Percentiles rank a stretch among this genome's conserved stretches.
Evolutionary conservation across 1,284 basidiomycete genomes (phyloP).

Genomic region (Irpex sp.): DNA sequence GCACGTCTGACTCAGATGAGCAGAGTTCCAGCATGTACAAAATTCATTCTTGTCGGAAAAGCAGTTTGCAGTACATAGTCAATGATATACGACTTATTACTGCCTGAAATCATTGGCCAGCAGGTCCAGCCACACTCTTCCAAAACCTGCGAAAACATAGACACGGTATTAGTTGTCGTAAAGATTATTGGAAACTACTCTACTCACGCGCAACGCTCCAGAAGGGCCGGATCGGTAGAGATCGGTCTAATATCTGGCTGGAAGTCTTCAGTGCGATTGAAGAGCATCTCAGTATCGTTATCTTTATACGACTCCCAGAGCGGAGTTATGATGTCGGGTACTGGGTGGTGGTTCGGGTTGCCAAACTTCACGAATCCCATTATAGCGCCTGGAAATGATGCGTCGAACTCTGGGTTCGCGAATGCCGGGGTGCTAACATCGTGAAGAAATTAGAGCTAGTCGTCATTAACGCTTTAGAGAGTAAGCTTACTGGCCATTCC

Average conservation of each 20-base stretch:
- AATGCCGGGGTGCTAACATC: not conserved
- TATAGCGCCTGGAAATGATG: not conserved
- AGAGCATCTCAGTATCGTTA: not conserved
- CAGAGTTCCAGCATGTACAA: too few relatives aligned
- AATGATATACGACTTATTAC: not conserved
- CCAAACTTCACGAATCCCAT: not conserved
- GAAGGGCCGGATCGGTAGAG: not conserved
- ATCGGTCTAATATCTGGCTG: slow-evolving; percentile 1
- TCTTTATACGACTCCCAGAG: not conserved
- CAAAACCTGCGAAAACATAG: not conserved
- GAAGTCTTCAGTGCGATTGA: slow-evolving; percentile 1
- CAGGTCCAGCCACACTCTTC: not conserved
- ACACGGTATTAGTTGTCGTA: not conserved
- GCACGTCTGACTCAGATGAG: too few relatives aligned
- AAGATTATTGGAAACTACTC: not conserved
- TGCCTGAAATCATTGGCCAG: not conserved
- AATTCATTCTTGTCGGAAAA: too few relatives aligned
- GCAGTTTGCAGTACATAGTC: too few relatives aligned
- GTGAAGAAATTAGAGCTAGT: not conserved
- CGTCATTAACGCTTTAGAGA: not conserved
- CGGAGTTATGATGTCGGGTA: not conserved
- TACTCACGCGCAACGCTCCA: not conserved
- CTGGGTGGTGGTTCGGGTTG: not conserved
- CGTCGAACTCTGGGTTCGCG: not conserved
- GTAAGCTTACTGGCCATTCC: not conserved